A percentile compares a stretch with the other conserved stretches of the same genome.
These are phyloP conservation scores for Nigrospora sphaerica DNA, from an alignment of 2,329 filamentous ascomycete genomes.

Conservation along the genomic window DNA sequence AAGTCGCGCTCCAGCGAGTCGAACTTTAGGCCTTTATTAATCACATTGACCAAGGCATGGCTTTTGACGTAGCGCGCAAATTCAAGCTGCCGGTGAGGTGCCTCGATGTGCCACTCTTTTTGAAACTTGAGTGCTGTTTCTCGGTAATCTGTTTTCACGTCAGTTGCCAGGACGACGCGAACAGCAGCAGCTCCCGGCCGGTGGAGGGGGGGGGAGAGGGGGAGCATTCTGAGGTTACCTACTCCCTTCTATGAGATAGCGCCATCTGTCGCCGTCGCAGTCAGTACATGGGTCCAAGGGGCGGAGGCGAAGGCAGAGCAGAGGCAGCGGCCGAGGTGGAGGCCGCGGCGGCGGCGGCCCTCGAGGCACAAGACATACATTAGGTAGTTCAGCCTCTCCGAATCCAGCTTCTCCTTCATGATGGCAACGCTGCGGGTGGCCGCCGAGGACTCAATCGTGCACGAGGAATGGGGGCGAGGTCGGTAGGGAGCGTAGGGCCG, in stretches of 20 bases:
- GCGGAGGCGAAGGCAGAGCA: conserved; percentile 5
- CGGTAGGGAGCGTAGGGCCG: no score
- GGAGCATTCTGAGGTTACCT: conserved; percentile 28
- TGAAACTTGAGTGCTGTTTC: conserved; percentile 62
- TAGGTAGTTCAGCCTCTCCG: conserved; percentile 62
- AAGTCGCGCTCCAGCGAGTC: conserved; percentile 51
- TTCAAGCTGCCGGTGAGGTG: conserved; percentile 54
- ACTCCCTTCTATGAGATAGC: conserved; percentile 57
- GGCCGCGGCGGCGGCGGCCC: neutral
- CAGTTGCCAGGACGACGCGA: conserved; percentile 18
- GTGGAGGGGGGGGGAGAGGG: no score
- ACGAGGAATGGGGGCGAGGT: neutral
- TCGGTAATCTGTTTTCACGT: conserved; percentile 50
- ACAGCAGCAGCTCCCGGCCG: conserved; percentile 14
- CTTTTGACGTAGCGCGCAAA: conserved; percentile 60
- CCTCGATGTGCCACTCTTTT: conserved; percentile 59
- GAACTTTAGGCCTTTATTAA: conserved; percentile 59
- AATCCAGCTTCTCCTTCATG: conserved; percentile 60
- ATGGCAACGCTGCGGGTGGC: conserved; percentile 13
- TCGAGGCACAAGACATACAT: conserved; percentile 22
- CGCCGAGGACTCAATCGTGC: conserved; percentile 5
- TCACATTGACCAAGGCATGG: conserved; percentile 54
- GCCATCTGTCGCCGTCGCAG: conserved; percentile 23
- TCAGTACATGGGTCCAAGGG: neutral
- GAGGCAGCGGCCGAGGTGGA: neutral